Base-by-base conservation (phyloP, 177 flowering plant genomes). In the Tripterygium wilfordii region DNA sequence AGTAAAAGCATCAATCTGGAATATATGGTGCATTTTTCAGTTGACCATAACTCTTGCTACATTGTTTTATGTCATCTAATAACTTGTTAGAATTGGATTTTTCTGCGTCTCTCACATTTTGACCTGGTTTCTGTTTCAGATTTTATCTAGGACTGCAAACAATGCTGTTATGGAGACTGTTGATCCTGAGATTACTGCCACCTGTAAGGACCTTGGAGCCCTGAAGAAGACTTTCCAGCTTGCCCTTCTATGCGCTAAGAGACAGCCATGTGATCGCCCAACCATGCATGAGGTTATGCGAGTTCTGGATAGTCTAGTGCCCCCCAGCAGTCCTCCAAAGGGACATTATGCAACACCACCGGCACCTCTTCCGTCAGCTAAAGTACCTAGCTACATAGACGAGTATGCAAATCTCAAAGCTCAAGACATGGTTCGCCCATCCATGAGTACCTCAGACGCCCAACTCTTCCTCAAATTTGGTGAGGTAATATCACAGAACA, bases 281-380 rank as follows among this genome's bases (percentile, higher is more conserved):
- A 89, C 96, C 0, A 94, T 94, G 95, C 97, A 92, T 29, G 97
- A 92, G 51, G 97, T 89, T 3, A 66, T 83, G 0, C 83, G 96
- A 0, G 97, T 94, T 2, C 76, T 94, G 0, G 72, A 64, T 2
- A 78, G 78, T 57, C 68, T 94, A 3, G 53, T 63, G 22, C 85
- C 80, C 3, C 4, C 61, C 9, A 0, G 30, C 8, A 23, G 41
- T 1, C 64, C 75, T 2, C 55, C 51, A 29, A 72, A 70, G 37
- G 64, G 53, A 16, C 29, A 49, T 20, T 23, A 45, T 42, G 32
- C 45, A 10, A 10, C 33, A 3, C 57, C 61, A 6, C 45, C 61
- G 0, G 24, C 57, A 2, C 51, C 59, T 0, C 61, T 57, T 37
- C 57, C 70, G 13, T 45, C 77, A 0, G 27, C 67, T 15, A 76